phyloP scores from a whole-genome alignment of 2,329 filamentous ascomycete species.

The Aspergillus udagawae region DNA sequence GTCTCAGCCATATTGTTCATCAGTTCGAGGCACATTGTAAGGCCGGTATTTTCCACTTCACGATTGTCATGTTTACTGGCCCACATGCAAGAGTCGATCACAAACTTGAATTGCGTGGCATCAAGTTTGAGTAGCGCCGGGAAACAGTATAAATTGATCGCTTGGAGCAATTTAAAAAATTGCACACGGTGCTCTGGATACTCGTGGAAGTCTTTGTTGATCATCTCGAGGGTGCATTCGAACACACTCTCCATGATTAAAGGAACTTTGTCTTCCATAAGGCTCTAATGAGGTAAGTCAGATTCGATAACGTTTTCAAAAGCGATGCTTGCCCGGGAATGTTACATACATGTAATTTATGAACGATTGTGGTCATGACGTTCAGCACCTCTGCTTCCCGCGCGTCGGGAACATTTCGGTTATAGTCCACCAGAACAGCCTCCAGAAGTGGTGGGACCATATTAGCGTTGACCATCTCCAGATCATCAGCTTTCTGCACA shows the following conservation, averaged over 20 bases:
- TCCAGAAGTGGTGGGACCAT: conserved; percentile 96
- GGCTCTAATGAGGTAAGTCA: conserved; percentile 52
- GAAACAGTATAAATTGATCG: conserved; percentile 98
- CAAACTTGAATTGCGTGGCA: conserved; percentile 96
- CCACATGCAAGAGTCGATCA: conserved; percentile 99
- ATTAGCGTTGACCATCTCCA: conserved; percentile 86
- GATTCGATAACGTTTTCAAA: conserved; percentile 25
- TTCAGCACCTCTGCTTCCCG: conserved; percentile 95
- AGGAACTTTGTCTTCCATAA: conserved; percentile 98
- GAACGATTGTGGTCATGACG: conserved; percentile 96
- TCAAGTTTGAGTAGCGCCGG: conserved; percentile 89
- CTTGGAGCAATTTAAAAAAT: conserved; percentile 94
- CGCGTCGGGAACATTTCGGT: conserved; percentile 91
- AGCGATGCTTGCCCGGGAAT: background rate
- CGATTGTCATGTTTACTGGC: conserved; percentile 99
- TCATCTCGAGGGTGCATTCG: conserved; percentile 98
- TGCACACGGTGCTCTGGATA: conserved; percentile 99
- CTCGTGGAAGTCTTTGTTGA: conserved; percentile 99
- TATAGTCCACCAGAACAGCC: conserved; percentile 92
- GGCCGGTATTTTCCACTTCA: conserved; percentile 90
- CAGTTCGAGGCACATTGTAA: conserved; percentile 97
- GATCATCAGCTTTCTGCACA: conserved; percentile 94
- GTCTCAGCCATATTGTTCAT: conserved; percentile 97
- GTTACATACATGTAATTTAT: conserved; percentile 82
- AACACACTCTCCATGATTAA: conserved; percentile 98